phyloP scores from a whole-genome alignment of 495 filamentous ascomycete genomes.

The Oidiodendron maius region DNA sequence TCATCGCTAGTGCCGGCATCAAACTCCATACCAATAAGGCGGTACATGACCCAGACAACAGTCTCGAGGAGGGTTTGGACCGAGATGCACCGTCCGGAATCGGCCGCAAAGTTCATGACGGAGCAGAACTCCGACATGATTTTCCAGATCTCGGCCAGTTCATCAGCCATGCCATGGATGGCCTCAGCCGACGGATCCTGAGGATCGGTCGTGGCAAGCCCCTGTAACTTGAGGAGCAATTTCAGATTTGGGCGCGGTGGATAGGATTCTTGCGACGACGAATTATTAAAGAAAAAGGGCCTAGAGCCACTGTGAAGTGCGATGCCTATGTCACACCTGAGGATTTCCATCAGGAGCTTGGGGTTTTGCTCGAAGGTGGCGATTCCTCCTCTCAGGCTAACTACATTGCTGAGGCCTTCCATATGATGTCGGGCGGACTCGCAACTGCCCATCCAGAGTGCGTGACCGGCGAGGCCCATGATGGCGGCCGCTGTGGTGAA shows the following conservation, averaged over 20 bases:
- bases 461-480: slow-evolving; percentile 23
- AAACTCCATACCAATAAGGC: slow-evolving; percentile 29
- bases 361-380: slow-evolving; percentile 16
- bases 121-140: slow-evolving; percentile 30
- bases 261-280: no score
- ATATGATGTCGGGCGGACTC: slow-evolving; percentile 27
- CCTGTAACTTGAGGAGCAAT: neutral
- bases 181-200: neutral
- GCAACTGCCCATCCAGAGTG: slow-evolving; percentile 24
- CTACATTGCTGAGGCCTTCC: slow-evolving; percentile 28
- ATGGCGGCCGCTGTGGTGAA: slow-evolving; percentile 31
- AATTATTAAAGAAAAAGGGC: slow-evolving; percentile 28
- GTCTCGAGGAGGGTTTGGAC: slow-evolving; percentile 26
- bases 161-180: slow-evolving; percentile 10
- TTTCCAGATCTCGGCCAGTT: slow-evolving; percentile 27
- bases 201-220: slow-evolving; percentile 1
- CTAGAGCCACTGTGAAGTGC: slow-evolving; percentile 22
- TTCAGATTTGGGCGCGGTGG: slow-evolving; percentile 11
- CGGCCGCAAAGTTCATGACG: slow-evolving; percentile 28
- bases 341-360: slow-evolving; percentile 25
- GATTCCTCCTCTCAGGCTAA: slow-evolving; percentile 32
- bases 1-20: slow-evolving; percentile 25
- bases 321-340: slow-evolving; percentile 25
- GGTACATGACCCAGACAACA: slow-evolving; percentile 38
- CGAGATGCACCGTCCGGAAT: slow-evolving; percentile 19